phyloP scores from a whole-genome alignment of 2,329 filamentous ascomycete species.

The Cladophialophora yegresii region DNA sequence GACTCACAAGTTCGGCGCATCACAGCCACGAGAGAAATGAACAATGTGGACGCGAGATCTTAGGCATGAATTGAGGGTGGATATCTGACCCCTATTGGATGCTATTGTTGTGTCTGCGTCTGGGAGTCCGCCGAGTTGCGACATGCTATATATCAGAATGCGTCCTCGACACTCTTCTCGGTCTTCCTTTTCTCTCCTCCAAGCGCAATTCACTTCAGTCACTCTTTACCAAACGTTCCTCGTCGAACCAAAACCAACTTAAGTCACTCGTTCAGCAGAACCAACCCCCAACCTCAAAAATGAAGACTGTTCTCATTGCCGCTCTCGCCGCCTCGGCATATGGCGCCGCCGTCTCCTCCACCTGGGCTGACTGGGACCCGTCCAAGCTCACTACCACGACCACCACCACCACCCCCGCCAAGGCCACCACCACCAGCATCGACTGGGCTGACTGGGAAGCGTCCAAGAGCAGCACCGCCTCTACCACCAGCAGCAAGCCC shows the following conservation, averaged over 20 bases:
- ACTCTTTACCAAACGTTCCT: conserved; percentile 11
- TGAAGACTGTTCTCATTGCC: conserved; percentile 19
- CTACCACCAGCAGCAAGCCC: not conserved
- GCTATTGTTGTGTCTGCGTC: not conserved
- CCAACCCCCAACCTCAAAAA: conserved; percentile 7
- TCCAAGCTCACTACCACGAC: conserved; percentile 6
- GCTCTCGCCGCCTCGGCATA: conserved; percentile 14
- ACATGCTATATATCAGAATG: conserved; percentile 12
- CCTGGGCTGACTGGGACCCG: conserved; percentile 11
- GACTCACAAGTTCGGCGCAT: conserved; percentile 4
- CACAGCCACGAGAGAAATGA: conserved; percentile 13
- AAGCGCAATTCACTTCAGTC: conserved; percentile 19
- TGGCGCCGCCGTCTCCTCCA: conserved; percentile 12
- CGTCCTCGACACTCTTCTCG: not conserved
- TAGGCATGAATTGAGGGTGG: conserved; percentile 2
- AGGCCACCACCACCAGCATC: conserved; percentile 12
- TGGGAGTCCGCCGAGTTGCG: not conserved
- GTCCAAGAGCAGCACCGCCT: conserved; percentile 1
- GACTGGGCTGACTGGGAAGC: conserved; percentile 1
- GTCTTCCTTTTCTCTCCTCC: conserved; percentile 8
- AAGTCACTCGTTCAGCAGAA: conserved; percentile 16
- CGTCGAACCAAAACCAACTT: conserved; percentile 16
- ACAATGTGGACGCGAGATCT: not conserved
- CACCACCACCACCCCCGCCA: not conserved
- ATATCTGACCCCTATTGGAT: conserved; percentile 13